A percentile compares a stretch with the other conserved stretches of the same genome.
These are phyloP conservation scores for Protoeuglena noctilucae DNA, from an alignment of 139 green algal genomes.

Conservation along the genomic window DNA sequence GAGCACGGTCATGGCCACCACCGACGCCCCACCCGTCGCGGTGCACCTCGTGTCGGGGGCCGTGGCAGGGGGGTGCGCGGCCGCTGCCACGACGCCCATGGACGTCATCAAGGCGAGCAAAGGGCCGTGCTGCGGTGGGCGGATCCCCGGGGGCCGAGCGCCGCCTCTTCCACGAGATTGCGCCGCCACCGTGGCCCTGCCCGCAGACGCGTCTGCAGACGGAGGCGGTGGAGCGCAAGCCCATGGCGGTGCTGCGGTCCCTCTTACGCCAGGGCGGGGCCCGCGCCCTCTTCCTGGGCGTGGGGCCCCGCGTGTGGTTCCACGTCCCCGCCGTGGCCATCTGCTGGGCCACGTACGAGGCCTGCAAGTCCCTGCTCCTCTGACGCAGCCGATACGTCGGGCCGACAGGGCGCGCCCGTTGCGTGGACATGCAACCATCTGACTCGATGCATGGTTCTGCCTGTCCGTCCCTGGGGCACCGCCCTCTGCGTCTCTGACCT, in stretches of 20 bases:
- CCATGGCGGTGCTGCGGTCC: slow-evolving; percentile 37
- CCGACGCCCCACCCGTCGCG: slow-evolving; percentile 13
- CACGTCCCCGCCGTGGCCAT: slow-evolving; percentile 83
- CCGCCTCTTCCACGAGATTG: too few species aligned
- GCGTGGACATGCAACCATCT: too few species aligned
- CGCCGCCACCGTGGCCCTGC: too few species aligned
- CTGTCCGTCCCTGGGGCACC: too few species aligned
- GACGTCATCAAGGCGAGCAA: slow-evolving; percentile 95
- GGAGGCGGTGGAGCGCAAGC: slow-evolving; percentile 16
- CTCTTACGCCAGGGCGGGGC: slow-evolving; percentile 69
- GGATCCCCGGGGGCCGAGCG: too few species aligned
- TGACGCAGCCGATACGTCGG: too few species aligned
- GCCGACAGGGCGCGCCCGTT: too few species aligned
- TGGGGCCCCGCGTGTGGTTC: slow-evolving; percentile 78
- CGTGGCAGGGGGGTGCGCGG: slow-evolving; percentile 51
- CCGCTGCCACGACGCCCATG: slow-evolving; percentile 62
- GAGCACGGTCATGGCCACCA: slow-evolving; percentile 29
- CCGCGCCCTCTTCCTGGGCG: slow-evolving; percentile 50
- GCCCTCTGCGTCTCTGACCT: too few species aligned
- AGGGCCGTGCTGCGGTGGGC: too few species aligned
- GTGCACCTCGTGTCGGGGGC: slow-evolving; percentile 53
- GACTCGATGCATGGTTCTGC: too few species aligned
- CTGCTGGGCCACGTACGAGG: slow-evolving; percentile 92
- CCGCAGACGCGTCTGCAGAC: slow-evolving; percentile 79
- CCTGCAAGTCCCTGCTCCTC: slow-evolving; percentile 57